Conservation (phyloP, 208 protist species). For the Acanthamoeba castellanii region DNA sequence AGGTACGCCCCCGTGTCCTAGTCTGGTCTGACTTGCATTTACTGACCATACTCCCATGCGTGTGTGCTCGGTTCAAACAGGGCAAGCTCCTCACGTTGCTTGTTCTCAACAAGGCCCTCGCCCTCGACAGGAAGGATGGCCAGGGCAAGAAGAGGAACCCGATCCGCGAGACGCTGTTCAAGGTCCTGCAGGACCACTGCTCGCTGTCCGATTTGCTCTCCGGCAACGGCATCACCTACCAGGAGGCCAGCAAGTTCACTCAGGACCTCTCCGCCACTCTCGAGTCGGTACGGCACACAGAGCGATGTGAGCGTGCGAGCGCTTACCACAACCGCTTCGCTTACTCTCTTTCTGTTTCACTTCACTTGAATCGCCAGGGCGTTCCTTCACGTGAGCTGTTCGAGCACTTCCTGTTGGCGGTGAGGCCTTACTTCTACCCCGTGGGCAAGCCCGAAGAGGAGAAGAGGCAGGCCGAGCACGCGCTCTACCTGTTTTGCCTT, state of each 20-base stretch:
- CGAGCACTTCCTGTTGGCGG: not conserved
- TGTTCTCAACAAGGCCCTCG: slow-evolving; percentile 31
- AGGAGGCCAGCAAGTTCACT: not conserved
- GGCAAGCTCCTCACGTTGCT: slow-evolving; percentile 36
- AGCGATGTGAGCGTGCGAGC: too few species aligned
- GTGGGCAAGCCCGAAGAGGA: not conserved
- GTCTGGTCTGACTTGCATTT: too few species aligned
- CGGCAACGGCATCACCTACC: not conserved
- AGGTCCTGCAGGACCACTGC: not conserved
- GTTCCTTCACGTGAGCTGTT: slow-evolving; percentile 1
- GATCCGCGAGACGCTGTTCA: slow-evolving; percentile 1
- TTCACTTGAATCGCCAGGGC: not conserved
- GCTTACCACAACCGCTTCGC: not conserved
- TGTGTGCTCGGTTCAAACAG: not conserved
- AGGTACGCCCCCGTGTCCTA: not conserved
- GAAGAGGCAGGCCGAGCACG: slow-evolving; percentile 32
- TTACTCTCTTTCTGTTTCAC: not conserved
- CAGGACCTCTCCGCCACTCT: not conserved
- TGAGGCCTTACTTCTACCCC: not conserved
- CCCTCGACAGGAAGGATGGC: not conserved
- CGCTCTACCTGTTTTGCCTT: slow-evolving; percentile 33
- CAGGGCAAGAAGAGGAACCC: not conserved
- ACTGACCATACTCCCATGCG: not conserved
- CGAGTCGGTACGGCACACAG: not conserved
- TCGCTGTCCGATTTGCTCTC: not conserved